These are phyloP conservation scores for Phytophthora uliginosa DNA, from an alignment of 352 stramenopile species.

Conservation along the genomic window DNA sequence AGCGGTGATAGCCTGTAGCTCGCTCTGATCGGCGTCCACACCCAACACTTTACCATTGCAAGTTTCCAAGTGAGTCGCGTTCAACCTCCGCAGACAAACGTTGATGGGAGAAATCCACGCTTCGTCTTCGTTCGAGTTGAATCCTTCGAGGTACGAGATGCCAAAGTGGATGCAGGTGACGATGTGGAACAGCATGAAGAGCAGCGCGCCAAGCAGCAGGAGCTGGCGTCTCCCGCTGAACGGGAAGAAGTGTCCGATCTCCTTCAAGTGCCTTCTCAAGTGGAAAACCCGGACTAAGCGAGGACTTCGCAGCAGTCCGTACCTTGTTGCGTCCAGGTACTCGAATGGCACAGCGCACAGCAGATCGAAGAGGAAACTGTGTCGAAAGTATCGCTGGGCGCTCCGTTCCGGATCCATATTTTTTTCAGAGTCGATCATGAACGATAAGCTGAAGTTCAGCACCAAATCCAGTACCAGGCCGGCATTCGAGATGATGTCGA, in stretches of 20 bases:
- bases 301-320: slow-evolving; percentile 48
- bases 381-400: slow-evolving; percentile 46
- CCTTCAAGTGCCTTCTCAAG: slow-evolving; percentile 41
- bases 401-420: slow-evolving; percentile 56
- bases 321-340: slow-evolving; percentile 33
- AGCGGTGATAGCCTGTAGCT: slow-evolving; percentile 18
- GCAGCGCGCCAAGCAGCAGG: slow-evolving; percentile 46
- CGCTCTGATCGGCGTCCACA: slow-evolving; percentile 12
- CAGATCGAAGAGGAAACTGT: slow-evolving; percentile 53
- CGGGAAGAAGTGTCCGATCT: slow-evolving; percentile 55
- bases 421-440: slow-evolving; percentile 59
- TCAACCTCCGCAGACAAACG: slow-evolving; percentile 32
- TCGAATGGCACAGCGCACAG: slow-evolving; percentile 59
- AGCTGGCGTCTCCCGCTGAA: slow-evolving; percentile 57
- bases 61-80: slow-evolving; percentile 25
- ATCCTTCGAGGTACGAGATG: slow-evolving; percentile 48
- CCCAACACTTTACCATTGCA: slow-evolving; percentile 15
- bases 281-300: slow-evolving; percentile 47
- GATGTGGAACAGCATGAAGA: slow-evolving; percentile 68
- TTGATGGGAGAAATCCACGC: slow-evolving; percentile 42
- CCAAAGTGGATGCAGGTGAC: slow-evolving; percentile 56
- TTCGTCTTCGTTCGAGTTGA: slow-evolving; percentile 38
- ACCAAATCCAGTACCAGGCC: slow-evolving; percentile 54
- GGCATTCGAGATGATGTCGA: slow-evolving; percentile 49
- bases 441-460: slow-evolving; percentile 73